Conservation (phyloP, 129 eudicot species). For the Artemisia tridentata region DNA sequence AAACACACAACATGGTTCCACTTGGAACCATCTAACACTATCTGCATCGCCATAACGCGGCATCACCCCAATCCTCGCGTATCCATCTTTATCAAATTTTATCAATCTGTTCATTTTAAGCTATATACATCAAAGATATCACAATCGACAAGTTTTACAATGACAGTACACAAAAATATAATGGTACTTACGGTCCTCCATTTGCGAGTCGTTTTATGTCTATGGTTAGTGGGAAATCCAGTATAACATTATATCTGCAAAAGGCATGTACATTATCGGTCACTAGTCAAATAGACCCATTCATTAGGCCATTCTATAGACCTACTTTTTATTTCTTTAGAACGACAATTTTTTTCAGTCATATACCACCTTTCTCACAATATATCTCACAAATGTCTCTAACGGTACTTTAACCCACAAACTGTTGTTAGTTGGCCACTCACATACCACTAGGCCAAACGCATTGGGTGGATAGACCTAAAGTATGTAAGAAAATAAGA, state of each 20-base stretch:
- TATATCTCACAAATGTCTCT: too few relatives aligned
- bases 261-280: neutral
- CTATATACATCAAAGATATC: neutral
- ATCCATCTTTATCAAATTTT: conserved; percentile 40
- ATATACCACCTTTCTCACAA: too few relatives aligned
- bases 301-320: too few relatives aligned
- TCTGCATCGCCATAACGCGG: conserved; percentile 71
- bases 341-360: too few relatives aligned
- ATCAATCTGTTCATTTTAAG: conserved; percentile 42
- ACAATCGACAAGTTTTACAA: neutral
- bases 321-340: too few relatives aligned
- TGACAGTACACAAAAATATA: neutral
- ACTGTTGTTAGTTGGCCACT: too few relatives aligned
- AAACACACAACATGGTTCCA: conserved; percentile 55
- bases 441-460: too few relatives aligned
- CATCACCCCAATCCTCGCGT: conserved; percentile 74
- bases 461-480: too few relatives aligned
- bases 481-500: too few relatives aligned
- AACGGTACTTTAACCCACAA: too few relatives aligned
- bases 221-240: conserved; percentile 63
- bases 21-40: conserved; percentile 57
- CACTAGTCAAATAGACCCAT: too few relatives aligned
- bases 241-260: conserved; percentile 67
- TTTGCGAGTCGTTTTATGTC: conserved; percentile 52
- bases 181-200: conserved; percentile 71